Conservation (phyloP, 2,329 filamentous ascomycete species). For the Talaromyces sp. region DNA sequence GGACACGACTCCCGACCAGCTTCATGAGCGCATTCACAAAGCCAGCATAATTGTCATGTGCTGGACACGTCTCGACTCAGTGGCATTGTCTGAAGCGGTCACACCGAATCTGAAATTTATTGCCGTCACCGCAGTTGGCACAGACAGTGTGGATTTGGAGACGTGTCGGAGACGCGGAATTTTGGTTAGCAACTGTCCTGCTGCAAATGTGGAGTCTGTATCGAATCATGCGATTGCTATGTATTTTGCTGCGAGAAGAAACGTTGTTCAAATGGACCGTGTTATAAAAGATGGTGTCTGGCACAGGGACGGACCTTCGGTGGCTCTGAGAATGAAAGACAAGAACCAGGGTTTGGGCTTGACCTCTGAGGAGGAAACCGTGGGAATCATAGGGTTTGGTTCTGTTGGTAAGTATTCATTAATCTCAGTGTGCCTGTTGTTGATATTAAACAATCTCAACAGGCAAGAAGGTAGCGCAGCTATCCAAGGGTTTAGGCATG, state of each 20-base stretch:
- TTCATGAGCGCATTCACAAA: conserved; percentile 39
- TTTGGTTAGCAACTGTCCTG: conserved; percentile 42
- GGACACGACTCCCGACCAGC: conserved; percentile 27
- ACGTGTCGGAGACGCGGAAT: conserved; percentile 41
- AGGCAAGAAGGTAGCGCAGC: conserved; percentile 39
- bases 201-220: conserved; percentile 45
- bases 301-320: conserved; percentile 33
- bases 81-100: conserved; percentile 36
- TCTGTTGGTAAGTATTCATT: conserved; percentile 32
- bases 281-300: conserved; percentile 35
- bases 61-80: conserved; percentile 22
- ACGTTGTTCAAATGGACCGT: conserved; percentile 34
- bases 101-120: conserved; percentile 43
- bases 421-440: neutral
- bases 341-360: conserved; percentile 33
- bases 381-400: conserved; percentile 49
- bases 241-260: conserved; percentile 44
- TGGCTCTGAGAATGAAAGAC: conserved; percentile 20
- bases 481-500: conserved; percentile 46
- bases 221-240: conserved; percentile 48
- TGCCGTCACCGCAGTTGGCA: conserved; percentile 43
- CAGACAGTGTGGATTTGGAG: conserved; percentile 43
- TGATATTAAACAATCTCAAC: neutral
- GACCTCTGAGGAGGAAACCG: conserved; percentile 44
- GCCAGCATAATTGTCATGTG: conserved; percentile 45